Conservation (phyloP, 2,329 filamentous ascomycete species). For the Didymella segeticola region DNA sequence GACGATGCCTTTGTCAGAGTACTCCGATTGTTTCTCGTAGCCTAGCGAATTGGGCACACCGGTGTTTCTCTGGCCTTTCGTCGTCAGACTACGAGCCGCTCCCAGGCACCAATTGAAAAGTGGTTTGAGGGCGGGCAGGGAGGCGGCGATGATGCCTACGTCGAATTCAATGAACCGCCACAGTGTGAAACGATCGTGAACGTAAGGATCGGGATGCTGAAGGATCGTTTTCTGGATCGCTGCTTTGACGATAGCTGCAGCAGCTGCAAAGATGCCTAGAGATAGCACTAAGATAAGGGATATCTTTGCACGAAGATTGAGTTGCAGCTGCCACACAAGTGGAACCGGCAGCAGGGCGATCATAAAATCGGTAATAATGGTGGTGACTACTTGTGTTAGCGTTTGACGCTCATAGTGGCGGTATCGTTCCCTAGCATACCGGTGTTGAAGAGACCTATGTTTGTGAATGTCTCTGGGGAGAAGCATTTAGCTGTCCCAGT, state of each 20-base stretch:
- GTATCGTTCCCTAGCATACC: slow-evolving; percentile 24
- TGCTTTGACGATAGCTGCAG: slow-evolving; percentile 53
- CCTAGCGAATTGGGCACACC: slow-evolving; percentile 4
- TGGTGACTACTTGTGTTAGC: slow-evolving; percentile 39
- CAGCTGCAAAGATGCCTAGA: slow-evolving; percentile 52
- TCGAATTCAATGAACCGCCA: slow-evolving; percentile 57
- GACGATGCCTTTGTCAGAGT: slow-evolving; percentile 1
- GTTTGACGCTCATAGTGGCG: not conserved
- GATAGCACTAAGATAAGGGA: slow-evolving; percentile 47
- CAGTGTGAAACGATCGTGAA: slow-evolving; percentile 51
- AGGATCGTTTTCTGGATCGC: slow-evolving; percentile 48
- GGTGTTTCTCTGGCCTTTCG: not conserved
- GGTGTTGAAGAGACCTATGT: slow-evolving; percentile 57
- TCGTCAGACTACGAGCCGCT: slow-evolving; percentile 21
- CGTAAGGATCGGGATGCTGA: slow-evolving; percentile 45
- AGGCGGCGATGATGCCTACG: slow-evolving; percentile 54
- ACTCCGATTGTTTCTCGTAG: slow-evolving; percentile 8
- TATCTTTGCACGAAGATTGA: slow-evolving; percentile 53
- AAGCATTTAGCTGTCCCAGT: slow-evolving; percentile 53
- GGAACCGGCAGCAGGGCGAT: slow-evolving; percentile 54
- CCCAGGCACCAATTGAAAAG: slow-evolving; percentile 33
- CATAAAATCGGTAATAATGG: slow-evolving; percentile 50
- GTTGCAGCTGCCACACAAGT: slow-evolving; percentile 52
- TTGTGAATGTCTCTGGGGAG: slow-evolving; percentile 49
- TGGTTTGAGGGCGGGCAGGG: slow-evolving; percentile 51